A percentile compares a stretch with the other conserved stretches of the same genome.
Evolutionary conservation across 768 basidiomycete species (phyloP).

Genomic region (Lactarius akahatsu): DNA sequence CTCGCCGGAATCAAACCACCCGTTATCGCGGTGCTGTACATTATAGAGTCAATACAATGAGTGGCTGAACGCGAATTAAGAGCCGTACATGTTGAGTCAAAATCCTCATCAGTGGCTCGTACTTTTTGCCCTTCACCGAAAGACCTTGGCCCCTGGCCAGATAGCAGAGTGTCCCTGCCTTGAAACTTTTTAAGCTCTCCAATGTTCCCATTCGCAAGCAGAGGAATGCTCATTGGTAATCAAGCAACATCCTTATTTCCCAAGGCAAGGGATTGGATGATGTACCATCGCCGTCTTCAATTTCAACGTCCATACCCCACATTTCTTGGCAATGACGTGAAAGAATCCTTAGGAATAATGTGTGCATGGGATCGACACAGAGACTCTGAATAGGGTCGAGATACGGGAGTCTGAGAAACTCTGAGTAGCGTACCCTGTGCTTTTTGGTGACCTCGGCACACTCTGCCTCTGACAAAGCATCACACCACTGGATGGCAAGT

Average conservation of each 20-base stretch:
- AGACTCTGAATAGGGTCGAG: conserved; percentile 19
- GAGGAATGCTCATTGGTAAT: neutral
- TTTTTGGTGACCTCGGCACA: conserved; percentile 21
- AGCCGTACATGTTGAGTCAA: too few relatives aligned
- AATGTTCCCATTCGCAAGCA: neutral
- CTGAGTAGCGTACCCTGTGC: conserved; percentile 33
- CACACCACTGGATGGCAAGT: conserved; percentile 27
- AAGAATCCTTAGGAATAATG: conserved; percentile 24
- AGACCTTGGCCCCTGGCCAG: too few relatives aligned
- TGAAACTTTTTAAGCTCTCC: neutral
- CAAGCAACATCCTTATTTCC: neutral
- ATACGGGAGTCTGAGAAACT: conserved; percentile 30
- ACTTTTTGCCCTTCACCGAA: neutral
- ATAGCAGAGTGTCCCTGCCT: neutral
- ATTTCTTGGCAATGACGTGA: conserved; percentile 26
- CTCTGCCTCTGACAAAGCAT: conserved; percentile 20
- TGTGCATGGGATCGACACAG: conserved; percentile 33
- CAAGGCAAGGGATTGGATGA: neutral
- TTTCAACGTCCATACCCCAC: neutral
- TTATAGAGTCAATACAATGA: too few relatives aligned
- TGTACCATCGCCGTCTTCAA: neutral
- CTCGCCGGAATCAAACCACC: neutral
- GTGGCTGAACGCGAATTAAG: too few relatives aligned
- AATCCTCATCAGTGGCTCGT: neutral
- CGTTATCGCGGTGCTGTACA: neutral